Percentiles rank a stretch among this genome's conserved stretches.
phyloP scores from a whole-genome alignment of 768 basidiomycete species.

The Tubosaeta sp. region DNA sequence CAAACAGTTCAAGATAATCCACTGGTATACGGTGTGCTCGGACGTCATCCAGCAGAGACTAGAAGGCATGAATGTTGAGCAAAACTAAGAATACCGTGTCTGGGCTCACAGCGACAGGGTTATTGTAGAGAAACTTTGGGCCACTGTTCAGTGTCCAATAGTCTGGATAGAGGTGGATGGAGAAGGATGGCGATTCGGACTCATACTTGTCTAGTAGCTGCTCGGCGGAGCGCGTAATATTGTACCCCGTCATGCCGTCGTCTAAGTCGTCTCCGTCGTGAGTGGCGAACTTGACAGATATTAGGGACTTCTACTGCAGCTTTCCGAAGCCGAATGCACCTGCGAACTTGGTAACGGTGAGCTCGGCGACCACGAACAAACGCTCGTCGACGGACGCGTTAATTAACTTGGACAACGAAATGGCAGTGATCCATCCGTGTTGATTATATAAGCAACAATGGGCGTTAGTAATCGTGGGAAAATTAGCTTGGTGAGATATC shows the following conservation, averaged over 20 bases:
- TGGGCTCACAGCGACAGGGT: constrained; percentile 58
- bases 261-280: constrained; percentile 7
- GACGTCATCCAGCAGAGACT: constrained; percentile 83
- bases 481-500: constrained; percentile 1
- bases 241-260: constrained; percentile 62
- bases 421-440: background rate
- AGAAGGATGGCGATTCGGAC: constrained; percentile 64
- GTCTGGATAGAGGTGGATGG: constrained; percentile 72
- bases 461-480: constrained; percentile 21
- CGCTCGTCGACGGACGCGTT: constrained; percentile 15
- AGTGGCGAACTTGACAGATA: background rate
- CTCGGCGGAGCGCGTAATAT: constrained; percentile 59
- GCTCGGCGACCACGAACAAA: background rate
- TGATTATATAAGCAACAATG: constrained; percentile 21
- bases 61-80: constrained; percentile 7
- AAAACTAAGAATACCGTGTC: background rate
- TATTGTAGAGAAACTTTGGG: constrained; percentile 77
- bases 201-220: constrained; percentile 58
- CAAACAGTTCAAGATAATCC: constrained; percentile 80
- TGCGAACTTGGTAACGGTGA: background rate
- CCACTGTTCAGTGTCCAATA: constrained; percentile 81
- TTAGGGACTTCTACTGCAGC: background rate
- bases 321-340: background rate
- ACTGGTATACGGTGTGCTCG: constrained; percentile 79
- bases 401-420: constrained; percentile 11